Percentiles rank a stretch among this genome's conserved stretches.
These are phyloP conservation scores for Mangifera indica DNA, from an alignment of 345 rosid species.

Conservation along the genomic window DNA sequence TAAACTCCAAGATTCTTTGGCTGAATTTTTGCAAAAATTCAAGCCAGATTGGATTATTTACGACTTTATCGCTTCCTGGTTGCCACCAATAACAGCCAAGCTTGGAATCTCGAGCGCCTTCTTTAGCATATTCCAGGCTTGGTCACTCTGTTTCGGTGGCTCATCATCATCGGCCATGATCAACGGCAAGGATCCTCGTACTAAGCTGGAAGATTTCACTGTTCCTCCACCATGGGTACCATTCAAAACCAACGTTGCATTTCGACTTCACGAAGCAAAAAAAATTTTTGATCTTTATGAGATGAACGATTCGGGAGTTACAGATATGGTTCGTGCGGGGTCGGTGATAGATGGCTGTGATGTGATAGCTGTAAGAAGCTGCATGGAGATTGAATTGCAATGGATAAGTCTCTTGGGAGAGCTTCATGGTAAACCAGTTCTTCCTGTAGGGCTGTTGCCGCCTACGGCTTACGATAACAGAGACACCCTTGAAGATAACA, in stretches of 20 bases:
- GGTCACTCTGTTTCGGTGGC: slow-evolving; percentile 32
- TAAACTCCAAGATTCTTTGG: slow-evolving; percentile 25
- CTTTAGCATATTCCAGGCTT: slow-evolving; percentile 40
- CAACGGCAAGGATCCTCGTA: slow-evolving; percentile 1
- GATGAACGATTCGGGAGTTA: not conserved
- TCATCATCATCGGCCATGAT: slow-evolving; percentile 22
- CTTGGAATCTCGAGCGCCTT: slow-evolving; percentile 34
- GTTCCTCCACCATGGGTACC: slow-evolving; percentile 30
- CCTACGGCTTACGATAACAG: not conserved
- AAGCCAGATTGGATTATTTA: slow-evolving; percentile 47
- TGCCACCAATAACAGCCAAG: slow-evolving; percentile 33
- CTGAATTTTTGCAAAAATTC: slow-evolving; percentile 26
- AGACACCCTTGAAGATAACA: too few relatives aligned
- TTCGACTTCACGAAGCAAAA: slow-evolving; percentile 21
- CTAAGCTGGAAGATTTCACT: slow-evolving; percentile 14
- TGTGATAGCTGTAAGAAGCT: slow-evolving; percentile 14
- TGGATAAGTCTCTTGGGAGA: slow-evolving; percentile 20
- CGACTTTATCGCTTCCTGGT: slow-evolving; percentile 52
- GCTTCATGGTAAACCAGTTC: slow-evolving; percentile 25
- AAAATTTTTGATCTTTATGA: not conserved
- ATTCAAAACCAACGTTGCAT: slow-evolving; percentile 18
- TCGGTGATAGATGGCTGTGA: slow-evolving; percentile 21
- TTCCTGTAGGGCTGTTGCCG: slow-evolving; percentile 18
- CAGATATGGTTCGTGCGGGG: not conserved
- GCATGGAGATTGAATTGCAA: slow-evolving; percentile 27